Evolutionary conservation across 2,329 filamentous ascomycete species (phyloP), one percentile per base, ranked within the genome.

Genomic region (Colletotrichum higginsianum): DNA sequence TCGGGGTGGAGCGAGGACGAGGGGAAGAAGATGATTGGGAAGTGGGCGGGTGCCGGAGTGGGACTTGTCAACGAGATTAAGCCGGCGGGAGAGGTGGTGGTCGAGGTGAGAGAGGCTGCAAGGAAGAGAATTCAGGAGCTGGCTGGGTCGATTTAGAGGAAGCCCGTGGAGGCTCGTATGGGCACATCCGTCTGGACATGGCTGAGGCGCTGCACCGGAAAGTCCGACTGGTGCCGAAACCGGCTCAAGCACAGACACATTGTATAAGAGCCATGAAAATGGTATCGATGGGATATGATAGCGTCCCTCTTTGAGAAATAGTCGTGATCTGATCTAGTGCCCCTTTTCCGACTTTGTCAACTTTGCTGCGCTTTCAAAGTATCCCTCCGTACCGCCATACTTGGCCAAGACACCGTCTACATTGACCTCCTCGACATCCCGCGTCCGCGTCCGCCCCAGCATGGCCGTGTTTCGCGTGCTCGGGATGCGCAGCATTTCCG

Each of bases 401-500:
- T 84, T 84, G 15, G 78, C 74, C 16, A 90, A 76, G 23, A 92
- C 76, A 1, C 79, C 78, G 15, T 80, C 67, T 26, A 89, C 75
- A 60, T 88, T 82, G 6, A 84, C 74, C 12, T 83, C 76, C 3
- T 76, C 76, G 1, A 67, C 53, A 0, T 74, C 57, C 58, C 72
- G 75, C 5, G 76, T 78, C 60, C 82, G 81, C 53, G 78, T 82
- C 42, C 94, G 87, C 4, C 95, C 95, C 50, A 98, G 79, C 40
- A 99, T 84, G 0, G 92, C 94, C 21, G 92, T 90, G 80, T 98
- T 98, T 73, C 96, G 87, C 49, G 96, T 98, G 80, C 94, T 97
- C 0, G 96, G 96, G 73, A 99, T 98, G 56, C 96, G 87, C 76
- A 99, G 82, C 85, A 96, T 91, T 77, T 98, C 96, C 74, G 88